These are phyloP conservation scores for Yarrowia sp. DNA, from an alignment of 805 yeast species.

Conservation along the genomic window DNA sequence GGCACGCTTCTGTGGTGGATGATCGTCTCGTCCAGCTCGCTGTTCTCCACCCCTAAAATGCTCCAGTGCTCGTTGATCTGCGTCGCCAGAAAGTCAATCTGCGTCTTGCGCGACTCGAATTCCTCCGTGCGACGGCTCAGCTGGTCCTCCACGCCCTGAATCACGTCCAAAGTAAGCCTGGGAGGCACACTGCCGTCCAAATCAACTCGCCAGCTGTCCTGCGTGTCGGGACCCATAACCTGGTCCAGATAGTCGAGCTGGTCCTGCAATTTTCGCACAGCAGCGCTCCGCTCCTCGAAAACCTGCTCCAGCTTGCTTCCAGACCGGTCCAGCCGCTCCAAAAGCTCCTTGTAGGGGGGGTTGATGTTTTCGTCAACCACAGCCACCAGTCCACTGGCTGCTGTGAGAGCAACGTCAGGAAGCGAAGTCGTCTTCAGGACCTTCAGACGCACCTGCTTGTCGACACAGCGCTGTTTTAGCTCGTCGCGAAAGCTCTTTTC, in stretches of 20 bases:
- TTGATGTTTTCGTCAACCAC: neutral
- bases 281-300: neutral
- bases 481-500: conserved; percentile 14
- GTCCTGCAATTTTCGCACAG: neutral
- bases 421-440: neutral
- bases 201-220: neutral
- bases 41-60: conserved; percentile 7
- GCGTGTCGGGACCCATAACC: neutral
- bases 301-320: conserved; percentile 17
- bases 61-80: conserved; percentile 9
- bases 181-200: conserved; percentile 11
- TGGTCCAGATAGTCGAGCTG: neutral
- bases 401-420: neutral
- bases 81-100: neutral
- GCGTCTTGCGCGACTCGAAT: neutral
- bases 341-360: conserved; percentile 12
- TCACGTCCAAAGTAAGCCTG: neutral
- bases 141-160: neutral
- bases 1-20: conserved; percentile 12
- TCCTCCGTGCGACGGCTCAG: neutral
- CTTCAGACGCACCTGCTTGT: conserved; percentile 1
- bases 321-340: conserved; percentile 18
- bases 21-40: conserved; percentile 11
- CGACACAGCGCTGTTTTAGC: conserved; percentile 9
- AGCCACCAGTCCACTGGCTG: neutral